Evolutionary conservation across 176 grass and related monocot species (phyloP), one percentile per base, ranked within the genome.

Genomic region (Oryza nivara): DNA sequence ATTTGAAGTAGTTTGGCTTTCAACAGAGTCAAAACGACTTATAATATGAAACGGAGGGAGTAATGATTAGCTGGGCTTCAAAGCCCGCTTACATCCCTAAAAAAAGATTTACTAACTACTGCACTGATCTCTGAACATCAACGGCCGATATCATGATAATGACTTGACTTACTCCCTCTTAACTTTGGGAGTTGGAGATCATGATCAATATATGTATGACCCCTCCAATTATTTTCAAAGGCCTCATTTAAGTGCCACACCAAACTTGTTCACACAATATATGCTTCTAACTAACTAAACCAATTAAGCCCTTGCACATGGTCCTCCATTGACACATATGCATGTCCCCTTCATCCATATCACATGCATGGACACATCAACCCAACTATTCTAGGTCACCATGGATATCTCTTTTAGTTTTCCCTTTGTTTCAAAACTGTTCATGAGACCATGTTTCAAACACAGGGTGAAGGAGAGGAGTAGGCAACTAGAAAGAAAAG

Each of bases 321-420:
- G 20, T 41, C 58, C 20, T 41, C 58, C 20, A 32, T 23, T 63
- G 58, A 1, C 58, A 63, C 20, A 23, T 63, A 63, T n/a, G n/a
- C 30, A 25, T 79, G 75, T 74, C 69, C 46, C 46, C 76, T 35
- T 89, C 38, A 14, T 52, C 80, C 38, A 14, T 65, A 14, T 65
- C 80, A 83, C 76, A 85, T 76, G 74, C 56, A 40, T 78, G 80
- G 10, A 35, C 67, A 66, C 86, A 83, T 78, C 67, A 49, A 36
- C 52, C 56, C 56, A 88, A 67, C 80, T 49, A 67, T 83, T 83
- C 47, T 81, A 1, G 45, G n/a, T 20, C 26, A 46, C 44, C 51
- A 82, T 17, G 25, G 20, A 49, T 63, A 11, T 11, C 47, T 13
- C 35, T 34, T 41, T 41, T 41, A 41, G 8, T 13, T 20, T 20